Evolutionary conservation across 495 filamentous ascomycete genomes (phyloP).

Genomic region (Bryoglossum gracile): DNA sequence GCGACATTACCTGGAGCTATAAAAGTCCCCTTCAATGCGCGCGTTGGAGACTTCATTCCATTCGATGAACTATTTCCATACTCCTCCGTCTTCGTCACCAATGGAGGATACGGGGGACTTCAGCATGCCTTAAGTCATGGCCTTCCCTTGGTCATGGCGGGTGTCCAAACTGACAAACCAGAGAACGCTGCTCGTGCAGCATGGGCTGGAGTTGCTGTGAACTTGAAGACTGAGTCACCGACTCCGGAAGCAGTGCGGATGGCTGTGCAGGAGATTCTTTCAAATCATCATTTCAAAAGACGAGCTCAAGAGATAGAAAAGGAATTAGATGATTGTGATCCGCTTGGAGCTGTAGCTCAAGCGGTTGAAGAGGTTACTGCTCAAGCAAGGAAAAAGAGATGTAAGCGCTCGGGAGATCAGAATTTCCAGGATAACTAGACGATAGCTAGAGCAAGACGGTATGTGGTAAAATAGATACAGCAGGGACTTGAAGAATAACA

Average conservation of each 20-base stretch:
- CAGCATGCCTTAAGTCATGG: constrained; percentile 28
- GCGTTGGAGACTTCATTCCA: constrained; percentile 32
- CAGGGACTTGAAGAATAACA: too few species aligned
- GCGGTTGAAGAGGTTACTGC: constrained; percentile 22
- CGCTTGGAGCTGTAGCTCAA: constrained; percentile 21
- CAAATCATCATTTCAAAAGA: constrained; percentile 22
- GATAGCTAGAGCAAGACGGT: too few species aligned
- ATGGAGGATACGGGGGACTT: constrained; percentile 31
- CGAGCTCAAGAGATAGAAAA: constrained; percentile 24
- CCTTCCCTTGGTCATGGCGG: constrained; percentile 29
- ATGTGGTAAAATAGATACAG: too few species aligned
- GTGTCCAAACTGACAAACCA: constrained; percentile 29
- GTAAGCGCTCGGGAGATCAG: not conserved
- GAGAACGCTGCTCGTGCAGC: constrained; percentile 28
- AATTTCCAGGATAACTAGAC: not conserved
- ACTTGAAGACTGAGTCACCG: constrained; percentile 27
- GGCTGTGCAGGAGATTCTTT: constrained; percentile 28
- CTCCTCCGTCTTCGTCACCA: constrained; percentile 30
- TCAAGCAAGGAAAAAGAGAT: not conserved
- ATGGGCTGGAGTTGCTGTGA: constrained; percentile 29
- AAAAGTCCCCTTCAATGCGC: constrained; percentile 20
- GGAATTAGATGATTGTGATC: constrained; percentile 25
- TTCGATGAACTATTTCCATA: constrained; percentile 29
- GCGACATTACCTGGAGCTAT: constrained; percentile 15
- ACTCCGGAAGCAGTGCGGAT: constrained; percentile 20